These are phyloP conservation scores for Aspergillus sp. DNA, from an alignment of 2,329 filamentous ascomycete genomes.

Conservation along the genomic window DNA sequence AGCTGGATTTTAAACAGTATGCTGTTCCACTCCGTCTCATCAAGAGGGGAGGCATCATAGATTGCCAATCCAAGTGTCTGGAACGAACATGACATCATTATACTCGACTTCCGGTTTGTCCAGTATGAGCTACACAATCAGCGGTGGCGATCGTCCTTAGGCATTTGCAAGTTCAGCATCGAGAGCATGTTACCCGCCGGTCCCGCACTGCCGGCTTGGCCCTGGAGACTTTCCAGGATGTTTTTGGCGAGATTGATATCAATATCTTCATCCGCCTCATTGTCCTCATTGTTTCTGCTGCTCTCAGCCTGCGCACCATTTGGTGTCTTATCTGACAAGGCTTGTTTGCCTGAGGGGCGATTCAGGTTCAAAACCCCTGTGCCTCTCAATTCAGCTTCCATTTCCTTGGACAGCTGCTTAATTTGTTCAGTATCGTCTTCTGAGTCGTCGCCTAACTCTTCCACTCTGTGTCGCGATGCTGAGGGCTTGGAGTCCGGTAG, in stretches of 20 bases:
- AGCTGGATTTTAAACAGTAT: no score
- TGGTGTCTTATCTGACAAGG: conserved; percentile 31
- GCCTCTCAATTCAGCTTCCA: conserved; percentile 49
- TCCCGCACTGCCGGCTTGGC: conserved; percentile 80
- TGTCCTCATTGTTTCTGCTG: conserved; percentile 19
- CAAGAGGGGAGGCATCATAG: no score
- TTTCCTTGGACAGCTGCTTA: conserved; percentile 43
- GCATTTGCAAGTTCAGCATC: conserved; percentile 79
- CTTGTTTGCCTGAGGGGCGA: conserved; percentile 20
- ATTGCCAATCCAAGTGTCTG: neutral
- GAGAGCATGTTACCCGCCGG: conserved; percentile 85
- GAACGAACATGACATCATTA: neutral
- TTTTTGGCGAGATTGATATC: conserved; percentile 90
- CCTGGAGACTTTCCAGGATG: conserved; percentile 87
- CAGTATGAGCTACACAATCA: neutral
- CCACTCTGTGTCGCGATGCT: conserved; percentile 33
- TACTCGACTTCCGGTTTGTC: neutral
- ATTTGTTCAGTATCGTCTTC: conserved; percentile 62
- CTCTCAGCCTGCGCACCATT: conserved; percentile 4
- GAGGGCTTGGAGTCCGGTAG: conserved; percentile 21
- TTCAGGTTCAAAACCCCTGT: conserved; percentile 46
- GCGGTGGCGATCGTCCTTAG: conserved; percentile 65
- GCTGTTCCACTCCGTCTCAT: no score
- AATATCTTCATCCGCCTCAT: conserved; percentile 62
- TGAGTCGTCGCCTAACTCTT: conserved; percentile 50